Conservation (phyloP, 2,329 filamentous ascomycete genomes). For the Elsinoe arachidis region DNA sequence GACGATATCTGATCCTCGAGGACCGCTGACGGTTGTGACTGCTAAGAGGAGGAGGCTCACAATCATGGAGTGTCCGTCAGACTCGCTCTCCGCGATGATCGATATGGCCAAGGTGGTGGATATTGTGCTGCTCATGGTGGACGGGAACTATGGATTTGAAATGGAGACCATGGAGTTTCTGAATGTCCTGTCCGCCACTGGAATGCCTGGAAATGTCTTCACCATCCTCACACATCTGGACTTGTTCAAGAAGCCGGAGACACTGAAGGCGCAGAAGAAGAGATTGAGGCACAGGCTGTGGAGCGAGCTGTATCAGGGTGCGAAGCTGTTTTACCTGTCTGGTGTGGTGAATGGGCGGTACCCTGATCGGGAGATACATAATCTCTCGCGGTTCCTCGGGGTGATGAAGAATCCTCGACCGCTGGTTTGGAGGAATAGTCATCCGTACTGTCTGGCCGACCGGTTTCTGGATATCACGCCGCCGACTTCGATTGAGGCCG, state of each 20-base stretch:
- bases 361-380: slow-evolving; percentile 92
- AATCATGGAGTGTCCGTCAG: slow-evolving; percentile 89
- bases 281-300: slow-evolving; percentile 90
- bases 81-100: slow-evolving; percentile 92
- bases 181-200: slow-evolving; percentile 83
- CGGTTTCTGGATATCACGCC: slow-evolving; percentile 93
- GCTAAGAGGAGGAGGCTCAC: slow-evolving; percentile 92
- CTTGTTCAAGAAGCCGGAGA: slow-evolving; percentile 87
- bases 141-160: slow-evolving; percentile 97
- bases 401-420: slow-evolving; percentile 99
- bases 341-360: slow-evolving; percentile 96
- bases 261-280: slow-evolving; percentile 90
- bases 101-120: slow-evolving; percentile 96
- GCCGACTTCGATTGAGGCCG: slow-evolving; percentile 79
- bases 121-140: slow-evolving; percentile 95
- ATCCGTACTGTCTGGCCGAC: slow-evolving; percentile 89
- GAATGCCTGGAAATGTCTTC: slow-evolving; percentile 98
- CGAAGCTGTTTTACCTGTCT: slow-evolving; percentile 92
- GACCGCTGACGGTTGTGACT: slow-evolving; percentile 90
- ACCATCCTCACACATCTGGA: slow-evolving; percentile 94
- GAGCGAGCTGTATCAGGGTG: slow-evolving; percentile 94
- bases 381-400: slow-evolving; percentile 85
- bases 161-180: slow-evolving; percentile 99
- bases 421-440: slow-evolving; percentile 91
- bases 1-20: slow-evolving; percentile 77